Evolutionary conservation across 257 asterid species (phyloP), one percentile per base, ranked within the genome.

Genomic region (Primulina huaijiensis): DNA sequence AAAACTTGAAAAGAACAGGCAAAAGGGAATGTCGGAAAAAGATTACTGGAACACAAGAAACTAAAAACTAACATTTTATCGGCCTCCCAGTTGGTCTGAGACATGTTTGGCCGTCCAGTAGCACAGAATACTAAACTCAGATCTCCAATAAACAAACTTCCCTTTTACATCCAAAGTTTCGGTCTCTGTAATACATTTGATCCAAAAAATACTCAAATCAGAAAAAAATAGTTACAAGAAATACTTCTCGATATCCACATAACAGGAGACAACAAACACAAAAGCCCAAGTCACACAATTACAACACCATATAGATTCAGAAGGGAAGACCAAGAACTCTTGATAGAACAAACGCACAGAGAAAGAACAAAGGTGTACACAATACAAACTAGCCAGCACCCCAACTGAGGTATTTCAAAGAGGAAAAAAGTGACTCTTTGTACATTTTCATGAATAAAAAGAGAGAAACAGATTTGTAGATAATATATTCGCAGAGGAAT

Each of bases 11-110:
- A 6, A 62, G 25, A 38, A 23, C 60, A 59, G 34, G 2, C 20
- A 38, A 67, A 40, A 40, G 11, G 2, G 37, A 33, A 56, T 68
- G 7, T 20, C 6, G 16, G 20, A 58, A 64, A 12, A 73, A 40
- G 53, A 40, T 34, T 19, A 56, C 10, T 62, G 35, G 21, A 64
- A 76, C 70, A 46, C n/a, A 67, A 29, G 30, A 61, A 0, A 64
- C 10, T 68, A 53, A 61, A 67, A 77, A 33, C 86, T 89, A 72
- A 89, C 99, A 93, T 93, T 84, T 90, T 93, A 76, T 93, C 99
- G 59, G 99, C 99, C 83, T 93, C 97, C 99, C 99, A 93, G 85
- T 93, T 93, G 66, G 97, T 93, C 72, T 93, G 99, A 77, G 99
- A 82, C 99, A 93, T 90, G 69, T 68, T 81, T 73, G 72, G 46